phyloP scores from a whole-genome alignment of 2,329 filamentous ascomycete species.

The Neobulgaria alba region DNA sequence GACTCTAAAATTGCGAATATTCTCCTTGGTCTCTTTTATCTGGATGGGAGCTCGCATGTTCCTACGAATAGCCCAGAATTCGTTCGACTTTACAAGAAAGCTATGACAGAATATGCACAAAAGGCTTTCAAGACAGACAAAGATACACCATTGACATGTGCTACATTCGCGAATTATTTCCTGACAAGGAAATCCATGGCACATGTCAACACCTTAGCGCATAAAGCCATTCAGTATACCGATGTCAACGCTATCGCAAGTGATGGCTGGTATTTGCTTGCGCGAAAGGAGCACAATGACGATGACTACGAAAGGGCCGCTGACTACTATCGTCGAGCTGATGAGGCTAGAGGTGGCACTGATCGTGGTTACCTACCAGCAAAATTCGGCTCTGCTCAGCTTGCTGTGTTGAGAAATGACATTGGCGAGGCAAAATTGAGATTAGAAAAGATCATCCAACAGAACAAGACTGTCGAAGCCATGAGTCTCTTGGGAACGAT shows the following conservation, averaged over 20 bases:
- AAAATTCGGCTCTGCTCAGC: conserved; percentile 88
- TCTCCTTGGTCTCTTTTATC: conserved; percentile 80
- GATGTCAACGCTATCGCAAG: conserved; percentile 95
- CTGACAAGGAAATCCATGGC: conserved; percentile 70
- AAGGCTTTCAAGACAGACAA: conserved; percentile 92
- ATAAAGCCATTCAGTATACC: conserved; percentile 90
- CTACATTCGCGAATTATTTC: conserved; percentile 86
- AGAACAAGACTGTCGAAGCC: conserved; percentile 74
- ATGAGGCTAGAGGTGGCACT: conserved; percentile 84
- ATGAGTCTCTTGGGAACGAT: conserved; percentile 88
- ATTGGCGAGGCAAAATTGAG: conserved; percentile 87
- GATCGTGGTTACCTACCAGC: conserved; percentile 88
- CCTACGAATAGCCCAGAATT: conserved; percentile 81
- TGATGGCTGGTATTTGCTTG: conserved; percentile 94
- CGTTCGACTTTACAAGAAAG: conserved; percentile 76
- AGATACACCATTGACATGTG: conserved; percentile 79
- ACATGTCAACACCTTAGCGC: conserved; percentile 78
- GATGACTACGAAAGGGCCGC: conserved; percentile 66
- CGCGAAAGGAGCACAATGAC: conserved; percentile 80
- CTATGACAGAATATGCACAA: conserved; percentile 90
- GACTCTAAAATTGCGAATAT: conserved; percentile 87
- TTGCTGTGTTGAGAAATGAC: conserved; percentile 76
- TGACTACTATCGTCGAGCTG: conserved; percentile 82
- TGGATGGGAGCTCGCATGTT: conserved; percentile 77
- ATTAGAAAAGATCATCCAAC: conserved; percentile 88